These are phyloP conservation scores for Botrytis deweyae DNA, from an alignment of 2,329 filamentous ascomycete species.

Conservation along the genomic window DNA sequence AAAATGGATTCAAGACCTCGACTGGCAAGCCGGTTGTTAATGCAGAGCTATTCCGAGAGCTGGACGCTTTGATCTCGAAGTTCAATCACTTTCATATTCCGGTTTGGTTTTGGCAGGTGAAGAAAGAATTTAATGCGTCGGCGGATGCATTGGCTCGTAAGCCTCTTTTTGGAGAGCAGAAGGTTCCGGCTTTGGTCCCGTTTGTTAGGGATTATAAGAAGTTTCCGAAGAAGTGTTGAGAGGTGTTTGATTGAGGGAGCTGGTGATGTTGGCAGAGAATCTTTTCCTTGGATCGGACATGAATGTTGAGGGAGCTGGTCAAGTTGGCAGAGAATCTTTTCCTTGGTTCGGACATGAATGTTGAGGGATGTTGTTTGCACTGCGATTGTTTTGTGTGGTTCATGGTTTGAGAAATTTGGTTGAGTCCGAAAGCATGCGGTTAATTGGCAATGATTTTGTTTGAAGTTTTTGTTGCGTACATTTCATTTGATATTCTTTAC, in stretches of 20 bases:
- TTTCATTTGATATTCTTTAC: not conserved
- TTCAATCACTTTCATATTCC: slow-evolving; percentile 9
- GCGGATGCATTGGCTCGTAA: slow-evolving; percentile 17
- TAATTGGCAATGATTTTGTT: not conserved
- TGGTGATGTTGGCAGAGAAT: not conserved
- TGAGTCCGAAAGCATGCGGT: not conserved
- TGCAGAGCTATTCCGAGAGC: slow-evolving; percentile 9
- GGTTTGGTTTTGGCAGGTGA: slow-evolving; percentile 26
- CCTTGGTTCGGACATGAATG: not conserved
- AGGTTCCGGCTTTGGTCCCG: not conserved
- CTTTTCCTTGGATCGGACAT: not conserved
- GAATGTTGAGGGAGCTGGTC: not conserved
- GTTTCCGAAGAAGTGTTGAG: not conserved
- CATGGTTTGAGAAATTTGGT: not conserved
- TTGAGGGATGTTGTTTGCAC: not conserved
- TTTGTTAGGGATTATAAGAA: not conserved
- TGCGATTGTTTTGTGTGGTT: too few species aligned
- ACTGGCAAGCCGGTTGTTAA: slow-evolving; percentile 28
- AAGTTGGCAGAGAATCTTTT: too few species aligned
- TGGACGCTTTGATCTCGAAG: slow-evolving; percentile 14
- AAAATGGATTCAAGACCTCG: slow-evolving; percentile 35
- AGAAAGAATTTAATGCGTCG: slow-evolving; percentile 10
- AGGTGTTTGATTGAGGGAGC: not conserved
- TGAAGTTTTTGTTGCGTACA: not conserved
- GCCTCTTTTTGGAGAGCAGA: not conserved